Evolutionary conservation across 352 stramenopile species (phyloP), one percentile per base, ranked within the genome.

Genomic region (Phytophthora fragariaefolia): DNA sequence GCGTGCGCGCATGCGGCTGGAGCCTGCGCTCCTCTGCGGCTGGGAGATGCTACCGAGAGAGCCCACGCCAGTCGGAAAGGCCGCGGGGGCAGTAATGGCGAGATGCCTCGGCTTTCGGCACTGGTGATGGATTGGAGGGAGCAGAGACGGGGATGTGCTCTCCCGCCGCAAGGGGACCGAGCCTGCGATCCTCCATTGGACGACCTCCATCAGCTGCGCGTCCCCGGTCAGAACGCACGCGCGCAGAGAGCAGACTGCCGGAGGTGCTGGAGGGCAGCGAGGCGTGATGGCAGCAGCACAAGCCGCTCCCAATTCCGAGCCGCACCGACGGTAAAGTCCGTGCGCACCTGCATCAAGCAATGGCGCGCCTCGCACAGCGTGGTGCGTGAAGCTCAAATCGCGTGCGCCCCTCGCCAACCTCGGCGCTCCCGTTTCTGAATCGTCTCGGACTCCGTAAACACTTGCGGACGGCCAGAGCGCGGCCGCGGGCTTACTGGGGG

Each of bases 31-130:
- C 54, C 62, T 65, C 62, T 70, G 46, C 62, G 5, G 62, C 54
- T 4, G 24, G 9, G 23, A 45, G 32, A 63, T 10, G n/a, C n/a
- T n/a, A n/a, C n/a, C n/a, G n/a, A n/a, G 40, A 55, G 59, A 68
- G 38, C 27, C 51, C 51, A 63, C 30, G 54, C 15, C 24, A 38
- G 32, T 40, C 34, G 40, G 63, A 56, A 56, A 64, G 55, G 55
- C 47, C 50, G 43, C 43, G 24, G 24, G 9, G n/a, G 46, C 32
- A 58, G 63, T 71, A 71, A 71, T 53, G 56, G 23, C 23, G 45
- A 58, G 45, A 55, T 58, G 61, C 50, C 59, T 48, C 59, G 59
- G 50, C 32, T 61, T 58, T 69, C 24, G 61, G 52, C 55, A 70
- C 48, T 9, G 15, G 40, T 60, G 46, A 65, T 66, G 56, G 63